Conservation (phyloP, 306 rosid species). For the Cicer judaicum region DNA sequence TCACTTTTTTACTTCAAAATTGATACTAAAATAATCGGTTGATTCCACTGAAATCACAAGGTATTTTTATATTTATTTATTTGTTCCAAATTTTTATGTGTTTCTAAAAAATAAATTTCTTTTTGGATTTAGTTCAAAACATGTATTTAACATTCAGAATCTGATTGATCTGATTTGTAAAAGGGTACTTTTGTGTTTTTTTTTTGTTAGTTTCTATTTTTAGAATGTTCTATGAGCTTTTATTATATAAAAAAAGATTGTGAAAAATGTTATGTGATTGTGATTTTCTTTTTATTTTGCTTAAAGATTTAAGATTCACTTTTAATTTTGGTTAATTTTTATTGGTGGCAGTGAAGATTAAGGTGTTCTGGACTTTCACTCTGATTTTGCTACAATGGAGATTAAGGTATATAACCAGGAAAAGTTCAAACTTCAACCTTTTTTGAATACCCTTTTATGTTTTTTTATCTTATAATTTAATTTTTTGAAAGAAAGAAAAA, state of each 20-base stretch:
- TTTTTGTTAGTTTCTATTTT: background rate
- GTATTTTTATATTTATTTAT: slow-evolving; percentile 25
- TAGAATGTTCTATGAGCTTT: slow-evolving; percentile 11
- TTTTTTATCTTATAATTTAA: background rate
- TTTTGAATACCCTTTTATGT: slow-evolving; percentile 25
- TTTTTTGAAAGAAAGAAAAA: background rate
- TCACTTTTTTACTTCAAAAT: slow-evolving; percentile 11
- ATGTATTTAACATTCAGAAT: slow-evolving; percentile 40
- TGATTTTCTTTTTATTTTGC: background rate
- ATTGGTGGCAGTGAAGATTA: slow-evolving; percentile 47
- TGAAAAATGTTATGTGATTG: slow-evolving; percentile 39
- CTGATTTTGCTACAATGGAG: slow-evolving; percentile 53
- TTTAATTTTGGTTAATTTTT: slow-evolving; percentile 36
- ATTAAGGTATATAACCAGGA: slow-evolving; percentile 50
- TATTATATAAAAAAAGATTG: background rate
- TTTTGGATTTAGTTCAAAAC: slow-evolving; percentile 29
- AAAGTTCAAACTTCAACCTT: slow-evolving; percentile 31
- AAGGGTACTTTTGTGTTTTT: background rate
- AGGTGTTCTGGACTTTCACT: slow-evolving; percentile 46
- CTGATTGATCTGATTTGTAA: slow-evolving; percentile 53
- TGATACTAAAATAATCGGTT: slow-evolving; percentile 28
- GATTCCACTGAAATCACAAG: slow-evolving; percentile 42
- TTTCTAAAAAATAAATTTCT: background rate
- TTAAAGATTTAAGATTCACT: background rate
- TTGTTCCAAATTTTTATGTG: background rate